Base-by-base conservation (phyloP, 2,329 filamentous ascomycete species). In the Dryadomyces quercus-mongolicae region DNA sequence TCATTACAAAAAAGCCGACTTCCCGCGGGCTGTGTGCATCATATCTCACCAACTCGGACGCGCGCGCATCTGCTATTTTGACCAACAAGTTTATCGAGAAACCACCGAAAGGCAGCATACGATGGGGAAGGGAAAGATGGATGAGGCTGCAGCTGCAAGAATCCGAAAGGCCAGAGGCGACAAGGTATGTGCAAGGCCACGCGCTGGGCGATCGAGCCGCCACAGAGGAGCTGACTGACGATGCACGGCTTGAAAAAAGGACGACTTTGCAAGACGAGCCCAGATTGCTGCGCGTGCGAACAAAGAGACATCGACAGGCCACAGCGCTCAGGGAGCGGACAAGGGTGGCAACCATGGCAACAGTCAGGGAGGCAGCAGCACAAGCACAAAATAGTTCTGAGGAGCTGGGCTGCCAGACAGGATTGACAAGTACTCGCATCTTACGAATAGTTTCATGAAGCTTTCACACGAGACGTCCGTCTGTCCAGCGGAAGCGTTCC, bases 101-200 rank as follows among this genome's bases (percentile, higher is more conserved):
- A 5, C 25, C 25, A 31, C 25, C 25, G 36, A 40, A 9, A 40
- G 36, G 36, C 36, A 3, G 15, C 36, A 40, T 42, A 42, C 18
- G 25, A 70, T 69, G 65, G 65, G 64, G 5, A 64, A 64, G 49
- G 62, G 63, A 25, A 71, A 68, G 57, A 74, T 74, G 71, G 70
- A 73, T 57, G 65, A 70, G 3, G 66, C 67, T 16, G 68, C 69
- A 5, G 71, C 67, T 2, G 67, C 67, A 49, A 65, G 71, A 52
- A 74, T 74, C 56, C 64, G 65, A 36, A 71, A 66, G 55, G 66
- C 71, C 4, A 65, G 68, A 42, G 72, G 72, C 13, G 66, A 66
- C 16, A 68, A 69, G 58, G 71, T 72, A 57, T 8, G 52, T 21
- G 2, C 1, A 10, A 22, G n/a, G 25, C 16, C 42, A n/a, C 6